These are phyloP conservation scores for Alternaria longipes DNA, from an alignment of 2,329 filamentous ascomycete genomes.

Conservation along the genomic window DNA sequence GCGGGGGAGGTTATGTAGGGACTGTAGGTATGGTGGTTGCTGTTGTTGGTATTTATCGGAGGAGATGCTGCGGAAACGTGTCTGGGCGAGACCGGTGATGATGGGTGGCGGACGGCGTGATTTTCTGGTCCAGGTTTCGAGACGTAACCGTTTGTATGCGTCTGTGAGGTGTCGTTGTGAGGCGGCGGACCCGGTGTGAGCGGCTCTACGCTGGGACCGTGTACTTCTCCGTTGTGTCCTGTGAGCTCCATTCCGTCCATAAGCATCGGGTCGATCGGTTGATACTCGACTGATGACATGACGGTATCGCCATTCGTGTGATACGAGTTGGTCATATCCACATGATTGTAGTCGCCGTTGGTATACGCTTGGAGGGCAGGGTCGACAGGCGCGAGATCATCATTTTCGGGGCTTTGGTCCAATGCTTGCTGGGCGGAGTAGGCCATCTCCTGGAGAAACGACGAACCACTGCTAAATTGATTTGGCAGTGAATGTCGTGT, in stretches of 20 bases:
- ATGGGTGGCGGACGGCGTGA: conserved; percentile 26
- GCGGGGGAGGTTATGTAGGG: conserved; percentile 23
- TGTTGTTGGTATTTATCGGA: conserved; percentile 20
- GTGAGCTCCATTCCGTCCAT: conserved; percentile 28
- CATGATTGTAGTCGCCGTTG: conserved; percentile 25
- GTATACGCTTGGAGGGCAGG: conserved; percentile 38
- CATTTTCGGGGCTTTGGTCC: conserved; percentile 28
- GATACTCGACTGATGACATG: conserved; percentile 48
- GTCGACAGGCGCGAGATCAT: conserved; percentile 42
- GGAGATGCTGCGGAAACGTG: conserved; percentile 24
- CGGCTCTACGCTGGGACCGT: conserved; percentile 37
- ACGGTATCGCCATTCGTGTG: conserved; percentile 36
- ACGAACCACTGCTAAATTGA: conserved; percentile 31
- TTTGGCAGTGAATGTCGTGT: conserved; percentile 35
- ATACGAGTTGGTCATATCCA: conserved; percentile 26
- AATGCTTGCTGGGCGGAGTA: conserved; percentile 44
- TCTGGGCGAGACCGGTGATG: conserved; percentile 33
- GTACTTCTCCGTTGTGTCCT: conserved; percentile 19
- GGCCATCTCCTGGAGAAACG: conserved; percentile 38
- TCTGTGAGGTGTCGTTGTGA: conserved; percentile 15
- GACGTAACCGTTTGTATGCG: conserved; percentile 24
- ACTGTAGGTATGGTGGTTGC: conserved; percentile 18
- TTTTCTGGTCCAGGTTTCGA: conserved; percentile 15
- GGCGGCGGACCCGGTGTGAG: conserved; percentile 37
- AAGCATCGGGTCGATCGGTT: conserved; percentile 23